phyloP scores from a whole-genome alignment of 1,139 yeast genomes.

The Arxiozyma bovina region DNA sequence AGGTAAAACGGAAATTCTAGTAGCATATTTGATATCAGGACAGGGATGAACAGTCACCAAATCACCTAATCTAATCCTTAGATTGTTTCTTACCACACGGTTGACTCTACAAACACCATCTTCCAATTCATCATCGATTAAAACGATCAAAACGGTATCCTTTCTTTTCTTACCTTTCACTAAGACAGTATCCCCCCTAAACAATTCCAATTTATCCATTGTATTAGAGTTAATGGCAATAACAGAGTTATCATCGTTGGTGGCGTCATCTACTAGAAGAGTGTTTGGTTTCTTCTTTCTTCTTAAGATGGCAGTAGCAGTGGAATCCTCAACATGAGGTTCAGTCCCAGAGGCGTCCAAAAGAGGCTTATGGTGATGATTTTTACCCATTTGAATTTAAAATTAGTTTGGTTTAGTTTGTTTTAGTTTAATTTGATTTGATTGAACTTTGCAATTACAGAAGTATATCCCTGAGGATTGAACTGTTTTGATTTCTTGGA shows the following conservation, averaged over 20 bases:
- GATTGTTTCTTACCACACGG: constrained; percentile 91
- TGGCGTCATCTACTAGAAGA: constrained; percentile 91
- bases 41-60: constrained; percentile 87
- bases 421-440: neutral
- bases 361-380: constrained; percentile 31
- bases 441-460: neutral
- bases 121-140: constrained; percentile 94
- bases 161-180: constrained; percentile 98
- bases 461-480: too few species aligned
- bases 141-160: constrained; percentile 93
- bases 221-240: constrained; percentile 91
- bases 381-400: constrained; percentile 26
- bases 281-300: constrained; percentile 95
- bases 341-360: constrained; percentile 51
- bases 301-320: constrained; percentile 96
- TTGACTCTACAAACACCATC: constrained; percentile 92
- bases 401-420: too few species aligned
- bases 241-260: constrained; percentile 93
- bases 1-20: constrained; percentile 90
- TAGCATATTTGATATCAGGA: constrained; percentile 93
- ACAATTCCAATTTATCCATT: constrained; percentile 88
- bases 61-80: constrained; percentile 91
- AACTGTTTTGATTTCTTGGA: too few species aligned
- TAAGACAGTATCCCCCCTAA: constrained; percentile 95
- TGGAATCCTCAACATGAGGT: constrained; percentile 57